Base-by-base conservation (phyloP, 345 rosid genomes). In the Boechera retrofracta region DNA sequence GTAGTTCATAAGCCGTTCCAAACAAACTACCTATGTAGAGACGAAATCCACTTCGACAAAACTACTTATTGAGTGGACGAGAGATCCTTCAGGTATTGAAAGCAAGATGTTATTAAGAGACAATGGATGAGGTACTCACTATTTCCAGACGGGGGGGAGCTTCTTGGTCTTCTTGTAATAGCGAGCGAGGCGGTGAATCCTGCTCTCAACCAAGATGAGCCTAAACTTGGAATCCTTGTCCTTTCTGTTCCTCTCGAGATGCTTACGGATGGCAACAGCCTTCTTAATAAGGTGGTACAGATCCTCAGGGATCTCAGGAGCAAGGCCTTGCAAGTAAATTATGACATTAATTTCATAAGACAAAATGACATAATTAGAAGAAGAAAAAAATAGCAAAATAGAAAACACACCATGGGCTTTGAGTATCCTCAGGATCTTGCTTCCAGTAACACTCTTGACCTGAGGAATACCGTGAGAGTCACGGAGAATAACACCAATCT, bases 141-240 rank as follows among this genome's bases (percentile, higher is more conserved):
- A 88, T 79, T 89, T 87, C 93, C 93, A 88, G 80, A 87, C 90
- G 35, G 90, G 93, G 18, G 90, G 90, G 55, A 88, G 90, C 90
- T 88, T 87, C 89, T 87, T 88, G n/a, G 89, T 88, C 71, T 87
- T 88, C 89, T 88, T 88, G 85, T 87, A 88, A 73, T 87, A 88
- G 35, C 89, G 93, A 66, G 93, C 90, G 39, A 87, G 89, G 72
- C 90, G 85, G 73, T 89, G 90, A 48, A 89, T 87, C 80, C 90
- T 85, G 86, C 92, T 86, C 79, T 88, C 92, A n/a, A 86, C 92
- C 56, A 88, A 85, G 61, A 88, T 88, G 84, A 88, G 75, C 61
- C 92, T 64, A 47, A 88, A 86, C 77, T 89, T 88, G 80, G 93
- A 88, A 77, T 88, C 93, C 85, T 87, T 88, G 77, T 88, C 93